A percentile compares a stretch with the other conserved stretches of the same genome.
These are phyloP conservation scores for Candida glaebosa DNA, from an alignment of 805 yeast species.

Conservation along the genomic window DNA sequence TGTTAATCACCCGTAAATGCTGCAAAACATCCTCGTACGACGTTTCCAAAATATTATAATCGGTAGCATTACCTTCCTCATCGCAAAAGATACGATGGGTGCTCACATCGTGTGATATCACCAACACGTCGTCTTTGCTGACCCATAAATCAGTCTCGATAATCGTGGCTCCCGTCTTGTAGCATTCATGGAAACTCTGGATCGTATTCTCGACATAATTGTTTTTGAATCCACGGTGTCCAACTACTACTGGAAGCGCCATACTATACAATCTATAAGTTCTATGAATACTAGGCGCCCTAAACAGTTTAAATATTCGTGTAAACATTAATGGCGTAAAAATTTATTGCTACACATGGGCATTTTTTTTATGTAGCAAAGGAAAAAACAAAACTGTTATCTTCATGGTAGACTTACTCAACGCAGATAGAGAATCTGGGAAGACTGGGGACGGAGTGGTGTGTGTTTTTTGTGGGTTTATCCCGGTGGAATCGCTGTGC, in stretches of 20 bases:
- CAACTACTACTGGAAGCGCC: conserved; percentile 27
- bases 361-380: not conserved
- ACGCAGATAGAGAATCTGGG: too few relatives aligned
- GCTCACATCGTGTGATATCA: conserved; percentile 37
- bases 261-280: conserved; percentile 1
- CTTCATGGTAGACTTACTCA: too few relatives aligned
- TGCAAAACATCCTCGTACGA: conserved; percentile 25
- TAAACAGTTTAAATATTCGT: not conserved
- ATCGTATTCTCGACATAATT: conserved; percentile 39
- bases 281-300: not conserved
- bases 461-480: too few relatives aligned
- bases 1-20: conserved; percentile 26
- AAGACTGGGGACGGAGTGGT: too few relatives aligned
- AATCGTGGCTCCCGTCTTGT: conserved; percentile 32
- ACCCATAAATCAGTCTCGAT: conserved; percentile 44
- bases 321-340: not conserved
- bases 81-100: conserved; percentile 37
- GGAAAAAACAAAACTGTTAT: too few relatives aligned
- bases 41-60: conserved; percentile 31
- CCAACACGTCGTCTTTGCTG: conserved; percentile 33
- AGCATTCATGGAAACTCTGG: conserved; percentile 34
- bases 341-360: not conserved
- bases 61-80: conserved; percentile 30
- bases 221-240: conserved; percentile 44
- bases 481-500: too few relatives aligned